Percentiles rank a stretch among this genome's conserved stretches.
Conservation (phyloP, 73 alveolate genomes). For the Stentor coeruleus region DNA sequence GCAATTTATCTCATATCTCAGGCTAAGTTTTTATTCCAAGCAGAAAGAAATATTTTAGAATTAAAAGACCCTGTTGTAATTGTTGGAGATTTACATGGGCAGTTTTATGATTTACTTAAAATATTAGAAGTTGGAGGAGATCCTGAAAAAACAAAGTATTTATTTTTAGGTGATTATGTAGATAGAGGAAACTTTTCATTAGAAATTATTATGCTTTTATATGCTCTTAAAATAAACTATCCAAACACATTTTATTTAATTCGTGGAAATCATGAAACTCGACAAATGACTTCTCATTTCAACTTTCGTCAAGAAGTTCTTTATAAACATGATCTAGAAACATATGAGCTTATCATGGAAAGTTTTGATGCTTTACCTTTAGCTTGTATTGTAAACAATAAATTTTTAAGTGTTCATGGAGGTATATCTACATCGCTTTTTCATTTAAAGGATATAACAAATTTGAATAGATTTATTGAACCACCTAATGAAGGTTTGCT, state of each 20-base stretch:
- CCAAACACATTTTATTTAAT: constrained; percentile 47
- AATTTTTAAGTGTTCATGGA: constrained; percentile 61
- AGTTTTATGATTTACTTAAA: constrained; percentile 49
- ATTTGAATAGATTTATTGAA: constrained; percentile 54
- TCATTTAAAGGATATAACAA: constrained; percentile 48
- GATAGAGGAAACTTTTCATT: background rate
- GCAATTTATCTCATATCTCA: constrained; percentile 18
- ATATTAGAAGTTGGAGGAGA: constrained; percentile 48
- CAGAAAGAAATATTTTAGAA: constrained; percentile 35
- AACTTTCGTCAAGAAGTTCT: constrained; percentile 49
- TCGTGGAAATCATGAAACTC: constrained; percentile 83
- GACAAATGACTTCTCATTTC: constrained; percentile 61
- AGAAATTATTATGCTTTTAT: too few relatives aligned
- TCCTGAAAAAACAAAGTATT: background rate
- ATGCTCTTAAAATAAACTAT: constrained; percentile 58
- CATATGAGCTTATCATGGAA: constrained; percentile 50
- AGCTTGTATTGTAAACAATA: constrained; percentile 35
- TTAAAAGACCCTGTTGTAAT: constrained; percentile 41
- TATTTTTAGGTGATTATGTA: constrained; percentile 5
- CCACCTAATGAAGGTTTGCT: constrained; percentile 72
- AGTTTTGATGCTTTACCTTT: constrained; percentile 51
- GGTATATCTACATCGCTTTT: constrained; percentile 71
- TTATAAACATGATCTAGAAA: constrained; percentile 46
- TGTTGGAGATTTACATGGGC: constrained; percentile 66
- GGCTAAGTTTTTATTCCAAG: too few relatives aligned